Evolutionary conservation across 257 asterid genomes (phyloP), one percentile per base, ranked within the genome.

Genomic region (Ilex asprella): DNA sequence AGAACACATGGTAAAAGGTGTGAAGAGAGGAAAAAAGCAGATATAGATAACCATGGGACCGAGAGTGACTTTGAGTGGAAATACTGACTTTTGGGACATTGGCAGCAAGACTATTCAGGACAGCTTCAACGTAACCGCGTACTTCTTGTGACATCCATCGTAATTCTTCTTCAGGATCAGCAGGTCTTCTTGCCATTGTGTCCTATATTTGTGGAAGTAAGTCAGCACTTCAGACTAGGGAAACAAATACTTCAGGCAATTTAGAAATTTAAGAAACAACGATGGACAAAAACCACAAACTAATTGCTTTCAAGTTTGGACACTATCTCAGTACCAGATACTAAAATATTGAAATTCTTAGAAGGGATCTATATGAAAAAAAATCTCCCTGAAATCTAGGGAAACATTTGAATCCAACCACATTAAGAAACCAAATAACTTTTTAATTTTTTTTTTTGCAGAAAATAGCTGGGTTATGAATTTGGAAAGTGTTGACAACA

Each of bases 91-190:
- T 89, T 56, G 97, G 97, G 71, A 89, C 95, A 77, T 89, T 89
- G 61, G 97, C 97, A 39, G 94, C 97, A 70, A 89, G 95, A 71
- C 97, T 89, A 74, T 89, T 89, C 14, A 89, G 85, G 69, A 89
- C 97, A 55, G 97, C 97, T 79, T 89, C 97, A 69, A 89, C 97
- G 76, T 89, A 89, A 64, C 97, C 97, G 31, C 97, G 94, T 70
- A 89, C 97, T 86, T 89, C 97, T 69, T 89, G 97, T 75, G 97
- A 76, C 95, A 89, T 89, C 97, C 97, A 89, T 64, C 97, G 86
- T 67, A 89, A 95, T 71, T 89, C 97, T 75, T 89, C 97, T 74
- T 89, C 97, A 2, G 97, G 97, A 74, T 89, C 95, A 21, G 80
- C 95, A 35, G 95, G 97, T 83, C 83, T 78, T 81, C 97, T 81